Evolutionary conservation across 352 stramenopile genomes (phyloP), one percentile per base, ranked within the genome.

Genomic region (Nothophytophthora sp.): DNA sequence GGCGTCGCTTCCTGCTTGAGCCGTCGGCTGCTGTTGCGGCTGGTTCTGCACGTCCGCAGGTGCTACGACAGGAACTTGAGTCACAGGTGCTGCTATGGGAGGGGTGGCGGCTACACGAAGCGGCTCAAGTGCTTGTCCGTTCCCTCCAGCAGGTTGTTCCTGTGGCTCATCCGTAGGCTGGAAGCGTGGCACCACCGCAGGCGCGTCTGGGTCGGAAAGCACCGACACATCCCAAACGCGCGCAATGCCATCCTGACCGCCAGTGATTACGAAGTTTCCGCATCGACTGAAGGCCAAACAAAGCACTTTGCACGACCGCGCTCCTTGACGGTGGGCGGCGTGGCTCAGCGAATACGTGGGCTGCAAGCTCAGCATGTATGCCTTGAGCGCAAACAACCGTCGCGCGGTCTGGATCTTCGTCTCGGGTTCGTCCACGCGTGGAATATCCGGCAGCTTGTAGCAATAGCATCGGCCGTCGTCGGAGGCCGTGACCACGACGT

Each of bases 231-330:
- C 70, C 95, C 92, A 99, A 19, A 98, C 72, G 19, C 92, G 80
- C 32, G 78, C 90, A 13, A 98, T 81, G 36, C 90, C 94, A 74
- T 99, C 95, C 67, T 98, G 90, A 7, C 88, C 89, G 5, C 95
- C 96, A 23, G 95, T 98, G 4, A 90, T 88, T 42, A 99, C 87
- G 53, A 72, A 97, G 67, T 71, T 82, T 63, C 66, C 95, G 71
- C 52, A 96, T 25, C 56, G 91, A 82, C 76, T 92, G 42, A 88
- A 87, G 18, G 71, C 74, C 20, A 90, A 44, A 41, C 74, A 86
- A 29, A 87, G 70, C n/a, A 90, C 79, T 63, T 90, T 90, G 55
- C 74, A 84, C 19, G 79, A 87, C 27, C 78, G 69, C 19, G 74
- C 63, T 15, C 75, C 75, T 16, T 83, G 67, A 8, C 72, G 71